Percentiles rank a stretch among this genome's conserved stretches.
These are phyloP conservation scores for Candida schatavii DNA, from an alignment of 805 yeast genomes.

Conservation along the genomic window DNA sequence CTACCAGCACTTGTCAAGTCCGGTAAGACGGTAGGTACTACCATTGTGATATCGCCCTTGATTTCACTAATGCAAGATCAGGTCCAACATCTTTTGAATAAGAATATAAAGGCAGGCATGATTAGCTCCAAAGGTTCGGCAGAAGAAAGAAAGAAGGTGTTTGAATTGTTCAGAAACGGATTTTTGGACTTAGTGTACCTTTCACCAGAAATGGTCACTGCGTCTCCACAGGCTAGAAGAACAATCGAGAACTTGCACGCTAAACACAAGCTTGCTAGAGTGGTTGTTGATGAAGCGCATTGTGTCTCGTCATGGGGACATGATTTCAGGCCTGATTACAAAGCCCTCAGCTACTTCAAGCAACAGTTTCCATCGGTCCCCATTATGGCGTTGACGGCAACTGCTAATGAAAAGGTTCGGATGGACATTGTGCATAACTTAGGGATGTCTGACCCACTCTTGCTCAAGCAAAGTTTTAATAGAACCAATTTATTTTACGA, in stretches of 20 bases:
- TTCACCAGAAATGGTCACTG: conserved; percentile 92
- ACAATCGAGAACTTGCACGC: conserved; percentile 58
- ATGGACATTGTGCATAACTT: conserved; percentile 82
- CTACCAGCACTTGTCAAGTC: conserved; percentile 81
- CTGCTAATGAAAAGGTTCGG: conserved; percentile 89
- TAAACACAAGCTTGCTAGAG: conserved; percentile 63
- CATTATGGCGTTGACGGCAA: conserved; percentile 94
- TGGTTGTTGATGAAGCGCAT: conserved; percentile 96
- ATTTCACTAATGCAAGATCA: conserved; percentile 98
- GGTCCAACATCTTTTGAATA: conserved; percentile 70
- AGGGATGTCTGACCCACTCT: conserved; percentile 55
- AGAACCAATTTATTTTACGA: conserved; percentile 81
- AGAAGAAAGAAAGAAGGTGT: conserved; percentile 60
- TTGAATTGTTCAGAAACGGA: conserved; percentile 62
- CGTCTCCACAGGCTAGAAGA: conserved; percentile 63
- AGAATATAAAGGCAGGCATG: conserved; percentile 80
- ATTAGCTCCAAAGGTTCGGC: conserved; percentile 72
- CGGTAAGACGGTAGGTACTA: conserved; percentile 78
- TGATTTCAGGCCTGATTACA: conserved; percentile 95
- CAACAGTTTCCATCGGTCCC: conserved; percentile 75
- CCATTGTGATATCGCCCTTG: conserved; percentile 90
- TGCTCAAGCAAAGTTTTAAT: conserved; percentile 88
- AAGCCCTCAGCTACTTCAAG: conserved; percentile 72
- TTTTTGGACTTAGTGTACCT: conserved; percentile 73
- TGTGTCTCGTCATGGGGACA: conserved; percentile 99